Evolutionary conservation across 2,329 filamentous ascomycete species (phyloP).

Genomic region (Teratosphaeria destructans): DNA sequence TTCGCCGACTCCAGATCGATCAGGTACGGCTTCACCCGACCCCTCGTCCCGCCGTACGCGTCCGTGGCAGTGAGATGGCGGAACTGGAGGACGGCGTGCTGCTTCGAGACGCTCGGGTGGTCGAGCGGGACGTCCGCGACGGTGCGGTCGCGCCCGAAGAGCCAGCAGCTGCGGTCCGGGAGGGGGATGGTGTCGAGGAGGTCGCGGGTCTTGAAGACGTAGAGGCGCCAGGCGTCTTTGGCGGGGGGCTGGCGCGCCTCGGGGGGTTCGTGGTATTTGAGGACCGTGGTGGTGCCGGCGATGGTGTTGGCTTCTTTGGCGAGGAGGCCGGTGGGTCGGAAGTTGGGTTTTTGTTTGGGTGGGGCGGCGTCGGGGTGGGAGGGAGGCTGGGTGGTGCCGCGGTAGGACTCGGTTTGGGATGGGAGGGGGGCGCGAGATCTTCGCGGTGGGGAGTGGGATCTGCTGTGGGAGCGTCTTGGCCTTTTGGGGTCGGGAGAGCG

Average conservation of each 20-base stretch:
- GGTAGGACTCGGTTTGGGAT: slow-evolving; percentile 38
- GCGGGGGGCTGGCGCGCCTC: slow-evolving; percentile 81
- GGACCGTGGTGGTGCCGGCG: slow-evolving; percentile 61
- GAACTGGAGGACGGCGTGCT: slow-evolving; percentile 93
- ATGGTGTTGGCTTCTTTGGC: slow-evolving; percentile 83
- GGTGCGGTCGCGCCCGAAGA: slow-evolving; percentile 68
- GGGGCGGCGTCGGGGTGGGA: not conserved
- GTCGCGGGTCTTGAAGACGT: slow-evolving; percentile 74
- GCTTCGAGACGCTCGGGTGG: slow-evolving; percentile 87
- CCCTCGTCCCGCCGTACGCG: slow-evolving; percentile 75
- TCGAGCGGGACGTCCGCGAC: slow-evolving; percentile 78
- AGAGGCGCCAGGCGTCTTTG: slow-evolving; percentile 75
- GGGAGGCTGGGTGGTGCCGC: slow-evolving; percentile 15
- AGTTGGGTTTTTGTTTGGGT: slow-evolving; percentile 83
- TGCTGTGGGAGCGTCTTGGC: slow-evolving; percentile 20
- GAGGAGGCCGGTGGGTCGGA: slow-evolving; percentile 65
- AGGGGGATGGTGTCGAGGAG: slow-evolving; percentile 75
- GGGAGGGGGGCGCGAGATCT: slow-evolving; percentile 34
- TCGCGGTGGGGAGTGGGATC: slow-evolving; percentile 30
- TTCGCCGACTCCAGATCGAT: slow-evolving; percentile 92
- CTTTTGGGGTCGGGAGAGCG: slow-evolving; percentile 24
- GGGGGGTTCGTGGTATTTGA: slow-evolving; percentile 93
- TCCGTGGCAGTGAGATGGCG: slow-evolving; percentile 72
- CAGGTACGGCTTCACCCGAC: slow-evolving; percentile 64
- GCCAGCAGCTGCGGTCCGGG: slow-evolving; percentile 71